phyloP scores from a whole-genome alignment of 1,139 yeast genomes.

The Taphrina pruni region DNA sequence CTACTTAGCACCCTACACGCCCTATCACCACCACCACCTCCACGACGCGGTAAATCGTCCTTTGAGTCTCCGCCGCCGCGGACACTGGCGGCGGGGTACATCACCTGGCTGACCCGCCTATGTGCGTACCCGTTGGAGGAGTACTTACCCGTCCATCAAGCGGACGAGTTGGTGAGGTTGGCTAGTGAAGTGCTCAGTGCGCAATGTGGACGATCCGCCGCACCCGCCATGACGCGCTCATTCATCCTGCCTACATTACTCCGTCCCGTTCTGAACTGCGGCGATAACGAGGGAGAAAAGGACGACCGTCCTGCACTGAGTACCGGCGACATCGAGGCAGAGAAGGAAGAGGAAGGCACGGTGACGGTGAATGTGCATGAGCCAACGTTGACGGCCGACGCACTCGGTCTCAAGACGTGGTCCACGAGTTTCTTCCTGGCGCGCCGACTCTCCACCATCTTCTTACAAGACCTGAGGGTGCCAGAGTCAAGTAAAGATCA shows the following conservation, averaged over 20 bases:
- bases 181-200: constrained; percentile 76
- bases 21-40: constrained; percentile 10
- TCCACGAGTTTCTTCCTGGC: constrained; percentile 82
- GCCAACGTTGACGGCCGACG: constrained; percentile 85
- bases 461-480: constrained; percentile 36
- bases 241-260: constrained; percentile 49
- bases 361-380: constrained; percentile 60
- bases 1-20: neutral
- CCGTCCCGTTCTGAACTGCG: neutral
- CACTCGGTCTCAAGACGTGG: constrained; percentile 93
- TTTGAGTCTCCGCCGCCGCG: constrained; percentile 11
- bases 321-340: neutral
- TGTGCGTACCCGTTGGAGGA: constrained; percentile 64
- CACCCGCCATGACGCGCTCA: constrained; percentile 69
- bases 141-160: constrained; percentile 53
- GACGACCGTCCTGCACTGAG: no score
- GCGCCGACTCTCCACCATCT: constrained; percentile 56
- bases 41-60: neutral
- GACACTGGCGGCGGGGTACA: constrained; percentile 49
- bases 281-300: no score
- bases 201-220: constrained; percentile 85
- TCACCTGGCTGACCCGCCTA: constrained; percentile 66
- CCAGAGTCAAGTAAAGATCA: constrained; percentile 20
- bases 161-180: constrained; percentile 58
- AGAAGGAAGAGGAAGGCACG: constrained; percentile 41